Evolutionary conservation across 805 yeast genomes (phyloP), one percentile per base, ranked within the genome.

Genomic region (Pachysolen tannophilus): DNA sequence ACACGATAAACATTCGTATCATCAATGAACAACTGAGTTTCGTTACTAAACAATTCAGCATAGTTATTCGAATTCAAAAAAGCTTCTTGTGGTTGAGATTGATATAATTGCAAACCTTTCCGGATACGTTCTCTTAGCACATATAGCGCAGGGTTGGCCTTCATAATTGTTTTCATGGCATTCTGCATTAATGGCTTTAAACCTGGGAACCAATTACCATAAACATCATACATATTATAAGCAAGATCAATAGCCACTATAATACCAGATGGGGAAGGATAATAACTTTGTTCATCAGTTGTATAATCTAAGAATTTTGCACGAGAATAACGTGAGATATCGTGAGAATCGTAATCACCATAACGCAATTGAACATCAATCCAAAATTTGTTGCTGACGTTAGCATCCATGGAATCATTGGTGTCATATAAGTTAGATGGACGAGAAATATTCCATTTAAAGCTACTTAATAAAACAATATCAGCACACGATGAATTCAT

Each of bases 261-360:
- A 8, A 84, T 69, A 42, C 99, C 99, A 0, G 96, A 84, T 2
- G 95, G 85, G 2, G 94, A 81, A 3, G 98, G 97, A 53, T 92
- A 92, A 37, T 79, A 66, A 47, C 90, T 81, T 4, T 82, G 67
- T 43, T 76, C 81, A 54, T 92, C 98, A 2, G 85, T 73, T 2
- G 97, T 90, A 50, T 92, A 92, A 50, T 92, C 98, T 50, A 92
- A 61, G 54, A 78, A 92, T 53, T 92, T 92, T 6, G 97, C 88
- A 36, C 97, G 66, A 1, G 95, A 83, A 53, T 92, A 92, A 44
- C 97, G 75, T 0, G 95, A 82, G 32, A 92, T 87, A 55, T 92
- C 97, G 53, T 92, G 98, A 4, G 97, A 85, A 56, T 92, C 99
- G 56, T 85, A 92, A 55, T 92, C 99, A 46, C 99, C 98, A 52